These are phyloP conservation scores for Pisolithus thermaeus DNA, from an alignment of 1,284 basidiomycete species.

Conservation along the genomic window DNA sequence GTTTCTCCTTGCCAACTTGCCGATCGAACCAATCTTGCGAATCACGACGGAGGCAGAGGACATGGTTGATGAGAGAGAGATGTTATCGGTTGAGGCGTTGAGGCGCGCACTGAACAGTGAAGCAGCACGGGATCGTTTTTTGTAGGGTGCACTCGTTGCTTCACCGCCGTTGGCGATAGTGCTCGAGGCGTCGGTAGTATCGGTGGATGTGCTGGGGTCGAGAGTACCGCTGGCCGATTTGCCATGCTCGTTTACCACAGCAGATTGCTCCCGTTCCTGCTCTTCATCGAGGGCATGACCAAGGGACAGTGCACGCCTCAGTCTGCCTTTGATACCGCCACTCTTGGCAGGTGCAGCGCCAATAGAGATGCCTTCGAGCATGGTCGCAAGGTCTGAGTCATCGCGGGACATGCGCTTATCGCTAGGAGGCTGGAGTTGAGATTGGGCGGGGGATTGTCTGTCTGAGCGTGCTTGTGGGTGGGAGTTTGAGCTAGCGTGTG, in stretches of 20 bases:
- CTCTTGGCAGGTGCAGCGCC: conserved; percentile 37
- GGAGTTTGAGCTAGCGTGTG: conserved; percentile 5
- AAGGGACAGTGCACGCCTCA: conserved; percentile 71
- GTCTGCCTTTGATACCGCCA: conserved; percentile 68
- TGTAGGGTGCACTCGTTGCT: conserved; percentile 36
- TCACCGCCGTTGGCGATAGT: conserved; percentile 5
- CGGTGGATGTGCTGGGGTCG: too few species aligned
- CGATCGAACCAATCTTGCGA: conserved; percentile 91
- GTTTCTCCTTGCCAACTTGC: conserved; percentile 86
- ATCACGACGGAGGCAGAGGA: conserved; percentile 97
- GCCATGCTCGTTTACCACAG: background rate
- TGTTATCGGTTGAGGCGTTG: conserved; percentile 95
- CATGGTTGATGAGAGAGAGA: conserved; percentile 95
- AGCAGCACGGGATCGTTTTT: conserved; percentile 65
- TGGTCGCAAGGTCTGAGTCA: conserved; percentile 63
- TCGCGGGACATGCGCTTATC: conserved; percentile 76
- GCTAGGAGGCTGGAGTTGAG: background rate
- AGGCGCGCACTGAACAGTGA: conserved; percentile 85
- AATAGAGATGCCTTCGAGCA: conserved; percentile 46
- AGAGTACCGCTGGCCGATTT: conserved; percentile 7
- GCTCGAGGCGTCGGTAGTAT: too few species aligned
- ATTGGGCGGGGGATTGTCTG: conserved; percentile 17
- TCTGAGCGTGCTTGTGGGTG: conserved; percentile 9
- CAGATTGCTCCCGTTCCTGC: conserved; percentile 31
- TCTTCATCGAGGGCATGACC: conserved; percentile 60